phyloP scores from a whole-genome alignment of 2,329 filamentous ascomycete genomes.

The Emmonsiellopsis sp. region DNA sequence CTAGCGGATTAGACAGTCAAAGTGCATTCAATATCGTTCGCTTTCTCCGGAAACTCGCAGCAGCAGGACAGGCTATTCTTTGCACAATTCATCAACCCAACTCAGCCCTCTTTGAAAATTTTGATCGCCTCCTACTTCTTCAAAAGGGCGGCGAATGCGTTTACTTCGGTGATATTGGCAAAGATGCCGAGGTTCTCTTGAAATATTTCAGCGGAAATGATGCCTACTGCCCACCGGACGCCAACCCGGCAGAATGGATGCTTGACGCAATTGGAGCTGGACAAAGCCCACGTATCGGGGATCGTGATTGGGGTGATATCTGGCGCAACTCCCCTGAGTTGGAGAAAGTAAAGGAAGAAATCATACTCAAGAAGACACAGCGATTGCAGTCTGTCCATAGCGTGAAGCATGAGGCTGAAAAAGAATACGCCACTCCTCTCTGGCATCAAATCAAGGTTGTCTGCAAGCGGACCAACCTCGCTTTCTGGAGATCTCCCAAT shows the following conservation, averaged over 20 bases:
- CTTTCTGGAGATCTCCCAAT: constrained; percentile 79
- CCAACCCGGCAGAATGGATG: constrained; percentile 72
- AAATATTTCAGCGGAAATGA: constrained; percentile 59
- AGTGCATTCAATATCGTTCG: constrained; percentile 88
- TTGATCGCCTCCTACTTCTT: constrained; percentile 55
- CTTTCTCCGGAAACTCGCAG: constrained; percentile 79
- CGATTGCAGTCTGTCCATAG: constrained; percentile 43
- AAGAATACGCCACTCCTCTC: constrained; percentile 74
- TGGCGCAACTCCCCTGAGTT: constrained; percentile 48
- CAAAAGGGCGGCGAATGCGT: constrained; percentile 57
- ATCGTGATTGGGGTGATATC: constrained; percentile 48
- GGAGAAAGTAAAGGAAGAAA: constrained; percentile 47
- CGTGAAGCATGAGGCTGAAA: constrained; percentile 43
- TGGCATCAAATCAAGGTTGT: constrained; percentile 71
- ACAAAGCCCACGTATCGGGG: constrained; percentile 59
- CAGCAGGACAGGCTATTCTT: constrained; percentile 84
- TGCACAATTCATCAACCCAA: constrained; percentile 98
- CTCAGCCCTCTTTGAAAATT: constrained; percentile 86
- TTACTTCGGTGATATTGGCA: constrained; percentile 59
- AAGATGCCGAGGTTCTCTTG: constrained; percentile 47
- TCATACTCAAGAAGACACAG: constrained; percentile 50
- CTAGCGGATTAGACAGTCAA: constrained; percentile 85
- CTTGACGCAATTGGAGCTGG: constrained; percentile 55
- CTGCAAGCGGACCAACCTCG: constrained; percentile 60
- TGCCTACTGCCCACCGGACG: constrained; percentile 48